Evolutionary conservation across 2,329 filamentous ascomycete species (phyloP).

Genomic region (Xylaria sp.): DNA sequence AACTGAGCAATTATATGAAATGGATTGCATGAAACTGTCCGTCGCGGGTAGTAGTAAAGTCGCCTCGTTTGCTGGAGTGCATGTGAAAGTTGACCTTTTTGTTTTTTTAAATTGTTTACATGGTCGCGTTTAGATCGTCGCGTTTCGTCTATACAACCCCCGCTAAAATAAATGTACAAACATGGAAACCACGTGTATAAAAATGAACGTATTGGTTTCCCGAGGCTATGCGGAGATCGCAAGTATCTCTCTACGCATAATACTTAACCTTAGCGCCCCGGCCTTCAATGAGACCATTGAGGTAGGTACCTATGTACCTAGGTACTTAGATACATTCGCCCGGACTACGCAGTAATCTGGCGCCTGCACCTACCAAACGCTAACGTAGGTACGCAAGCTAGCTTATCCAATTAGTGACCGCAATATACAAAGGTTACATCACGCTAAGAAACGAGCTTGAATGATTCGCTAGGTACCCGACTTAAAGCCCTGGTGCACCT

Average conservation of each 20-base stretch:
- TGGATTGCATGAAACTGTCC: not conserved
- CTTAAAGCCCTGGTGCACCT: not conserved
- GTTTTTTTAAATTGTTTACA: conserved; percentile 3
- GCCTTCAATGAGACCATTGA: too few relatives aligned
- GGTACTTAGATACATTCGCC: too few relatives aligned
- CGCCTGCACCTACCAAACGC: not conserved
- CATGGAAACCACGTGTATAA: not conserved
- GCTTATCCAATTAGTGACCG: not conserved
- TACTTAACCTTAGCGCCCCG: not conserved
- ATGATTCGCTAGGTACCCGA: not conserved
- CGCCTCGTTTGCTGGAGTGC: conserved; percentile 1
- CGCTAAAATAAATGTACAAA: not conserved
- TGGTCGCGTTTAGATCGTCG: not conserved
- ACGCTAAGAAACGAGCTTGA: not conserved
- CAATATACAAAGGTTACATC: not conserved
- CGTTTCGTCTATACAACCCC: not conserved
- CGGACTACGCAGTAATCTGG: too few relatives aligned
- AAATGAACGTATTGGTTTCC: not conserved
- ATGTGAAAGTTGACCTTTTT: not conserved
- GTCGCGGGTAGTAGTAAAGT: not conserved
- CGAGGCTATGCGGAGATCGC: not conserved
- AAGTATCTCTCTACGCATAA: not conserved
- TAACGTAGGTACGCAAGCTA: conserved; percentile 3
- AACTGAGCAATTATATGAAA: not conserved
- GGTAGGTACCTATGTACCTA: not conserved